A percentile compares a stretch with the other conserved stretches of the same genome.
Conservation (phyloP, 2,329 filamentous ascomycete species). For the Cryoendolithus antarcticus region DNA sequence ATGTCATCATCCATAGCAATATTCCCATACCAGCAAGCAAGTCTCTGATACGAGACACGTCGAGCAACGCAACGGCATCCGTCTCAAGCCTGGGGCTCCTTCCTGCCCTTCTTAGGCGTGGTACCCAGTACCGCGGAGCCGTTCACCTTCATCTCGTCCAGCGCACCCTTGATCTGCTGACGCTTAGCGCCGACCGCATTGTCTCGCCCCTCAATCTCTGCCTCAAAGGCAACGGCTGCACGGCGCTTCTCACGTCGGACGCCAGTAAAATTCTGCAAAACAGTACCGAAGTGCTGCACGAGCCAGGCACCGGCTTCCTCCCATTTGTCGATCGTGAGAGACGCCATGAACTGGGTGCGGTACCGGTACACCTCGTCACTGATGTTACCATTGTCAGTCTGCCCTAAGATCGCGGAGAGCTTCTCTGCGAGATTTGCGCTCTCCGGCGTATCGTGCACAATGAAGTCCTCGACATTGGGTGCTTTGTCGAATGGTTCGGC, state of each 20-base stretch:
- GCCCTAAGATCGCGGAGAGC: no score
- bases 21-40: no score
- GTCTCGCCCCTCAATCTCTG: slow-evolving; percentile 42
- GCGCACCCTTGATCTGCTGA: slow-evolving; percentile 27
- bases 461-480: slow-evolving; percentile 9
- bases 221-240: slow-evolving; percentile 41
- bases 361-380: no score
- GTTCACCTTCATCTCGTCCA: slow-evolving; percentile 37
- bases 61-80: no score
- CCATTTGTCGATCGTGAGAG: slow-evolving; percentile 43
- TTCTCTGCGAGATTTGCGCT: no score
- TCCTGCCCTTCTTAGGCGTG: slow-evolving; percentile 26
- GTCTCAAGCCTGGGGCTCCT: no score
- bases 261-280: slow-evolving; percentile 40
- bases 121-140: slow-evolving; percentile 41
- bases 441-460: slow-evolving; percentile 5
- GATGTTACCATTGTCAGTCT: no score
- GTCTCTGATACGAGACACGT: no score
- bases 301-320: slow-evolving; percentile 52
- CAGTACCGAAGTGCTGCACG: slow-evolving; percentile 39
- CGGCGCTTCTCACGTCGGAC: slow-evolving; percentile 42
- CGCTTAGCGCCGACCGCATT: slow-evolving; percentile 38
- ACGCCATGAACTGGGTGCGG: slow-evolving; percentile 34
- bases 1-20: no score
- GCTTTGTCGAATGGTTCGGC: slow-evolving; percentile 17